Base-by-base conservation (phyloP, 2,329 filamentous ascomycete genomes). In the Spiromastix sp. region DNA sequence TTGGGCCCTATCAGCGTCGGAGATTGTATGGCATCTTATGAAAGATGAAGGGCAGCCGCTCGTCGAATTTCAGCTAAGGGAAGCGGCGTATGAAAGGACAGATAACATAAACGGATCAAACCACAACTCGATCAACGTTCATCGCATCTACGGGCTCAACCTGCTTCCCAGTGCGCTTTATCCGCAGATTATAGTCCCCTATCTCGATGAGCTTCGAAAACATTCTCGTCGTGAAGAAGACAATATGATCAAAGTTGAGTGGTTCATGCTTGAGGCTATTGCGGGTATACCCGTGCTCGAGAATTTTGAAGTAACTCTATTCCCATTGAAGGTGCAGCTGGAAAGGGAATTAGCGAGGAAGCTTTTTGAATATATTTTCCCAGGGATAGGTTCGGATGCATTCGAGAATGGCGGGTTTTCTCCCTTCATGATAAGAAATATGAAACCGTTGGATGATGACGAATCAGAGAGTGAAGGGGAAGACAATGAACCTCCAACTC, bases 41-140 rank as follows among this genome's bases (percentile, higher is more conserved):
- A 81, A 82, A 37, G 85, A 93, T 48, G 81, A 79, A 39, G 80
- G 84, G 43, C 81, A 94, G 48, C 86, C 87, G 1, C 68, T 99
- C 13, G 83, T 93, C 31, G 89, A 99, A 57, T 77, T 98, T 45
- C 89, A 96, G 62, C 70, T 99, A 30, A 80, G 84, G 54, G 81
- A 93, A 52, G 83, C 93, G 2, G 77, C 86, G 43, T 98, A 94
- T 55, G 86, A 95, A 58, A 81, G 93, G 18, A 95, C 87, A 0
- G 91, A 98, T 62, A 95, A 96, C 53, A 86, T 82, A 16, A 91
- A 99, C 55, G 93, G 91, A 2, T 98, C 91, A 1, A 94, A 98
- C 55, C 79, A 85, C 63, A 98, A 98, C 54, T 68, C 84, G 26
- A 76, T 98, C 52, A 83, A 93, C 45, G 81, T 98, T 42, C 85